Evolutionary conservation across 2,329 filamentous ascomycete species (phyloP), one percentile per base, ranked within the genome.

Genomic region (Colletotrichum lentis): DNA sequence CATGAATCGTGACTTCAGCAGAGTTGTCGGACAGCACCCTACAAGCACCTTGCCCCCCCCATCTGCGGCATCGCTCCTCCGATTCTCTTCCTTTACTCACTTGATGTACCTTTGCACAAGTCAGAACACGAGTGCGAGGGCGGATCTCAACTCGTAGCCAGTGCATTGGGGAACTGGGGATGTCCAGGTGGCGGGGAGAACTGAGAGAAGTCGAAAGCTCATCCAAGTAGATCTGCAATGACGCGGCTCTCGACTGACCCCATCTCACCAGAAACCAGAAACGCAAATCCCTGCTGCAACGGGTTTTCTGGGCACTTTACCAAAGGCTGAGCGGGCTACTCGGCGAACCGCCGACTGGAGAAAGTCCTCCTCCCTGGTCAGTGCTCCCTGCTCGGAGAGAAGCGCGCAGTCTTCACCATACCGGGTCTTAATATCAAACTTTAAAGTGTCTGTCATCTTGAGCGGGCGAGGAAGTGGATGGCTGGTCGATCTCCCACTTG

Each of bases 1-100:
- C 61, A 63, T 63, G 61, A 62, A 62, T 55, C 41, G 59, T 50
- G n/a, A 22, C 24, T 56, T 31, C 18, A 14, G 14, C 52, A 22
- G 44, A 60, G 57, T 50, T 60, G 57, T 27, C 44, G 31, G 31
- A 60, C 44, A 44, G 43, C 44, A 50, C 41, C 44, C 43, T 60
- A 49, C 31, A 24, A 55, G 12, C 16, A 41, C 6, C 44, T 16
- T 27, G 27, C 27, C 55, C n/a, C 55, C n/a, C 31, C 11, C 43
- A 12, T 37, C n/a, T 53, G n/a, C 2, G 24, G 44, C 57, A 37
- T 5, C 20, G 43, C 50, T 57, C 18, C 54, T 57, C 54, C 31
- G 16, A 58, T 31, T 35, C 16, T 57, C 22, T 35, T n/a, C 22
- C 22, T 61, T 43, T 61, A 41, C 16, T 35, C 22, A 41, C 16